A percentile compares a stretch with the other conserved stretches of the same genome.
Conservation (phyloP, 352 stramenopile genomes). For the Phytophthora fragariaefolia region DNA sequence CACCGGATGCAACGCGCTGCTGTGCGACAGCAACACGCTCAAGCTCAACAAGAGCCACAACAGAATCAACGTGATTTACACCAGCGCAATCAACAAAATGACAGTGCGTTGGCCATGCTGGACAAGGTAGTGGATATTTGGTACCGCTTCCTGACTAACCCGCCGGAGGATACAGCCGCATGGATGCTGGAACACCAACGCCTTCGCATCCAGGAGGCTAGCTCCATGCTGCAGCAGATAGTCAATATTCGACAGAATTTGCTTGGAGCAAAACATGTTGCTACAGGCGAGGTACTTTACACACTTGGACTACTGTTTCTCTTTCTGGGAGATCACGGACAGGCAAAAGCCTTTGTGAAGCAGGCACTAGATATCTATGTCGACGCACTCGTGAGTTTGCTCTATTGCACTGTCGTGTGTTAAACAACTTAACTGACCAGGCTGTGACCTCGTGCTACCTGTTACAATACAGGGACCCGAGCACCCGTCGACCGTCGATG, state of each 20-base stretch:
- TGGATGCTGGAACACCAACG: slow-evolving; percentile 73
- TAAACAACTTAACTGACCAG: slow-evolving; percentile 4
- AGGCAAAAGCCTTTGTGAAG: slow-evolving; percentile 58
- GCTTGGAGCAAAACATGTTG: slow-evolving; percentile 57
- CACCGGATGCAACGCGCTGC: slow-evolving; percentile 47
- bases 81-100: slow-evolving; percentile 37
- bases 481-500: slow-evolving; percentile 64
- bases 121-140: slow-evolving; percentile 86
- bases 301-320: slow-evolving; percentile 63
- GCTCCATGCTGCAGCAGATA: slow-evolving; percentile 66
- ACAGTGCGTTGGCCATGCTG: slow-evolving; percentile 71
- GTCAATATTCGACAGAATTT: slow-evolving; percentile 42
- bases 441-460: not conserved
- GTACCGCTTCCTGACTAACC: slow-evolving; percentile 79
- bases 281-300: slow-evolving; percentile 67
- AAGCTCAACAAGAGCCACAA: slow-evolving; percentile 21
- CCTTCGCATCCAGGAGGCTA: slow-evolving; percentile 63
- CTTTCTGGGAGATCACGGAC: slow-evolving; percentile 56
- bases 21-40: slow-evolving; percentile 27
- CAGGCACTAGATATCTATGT: slow-evolving; percentile 67
- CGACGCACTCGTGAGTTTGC: slow-evolving; percentile 51
- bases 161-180: slow-evolving; percentile 61
- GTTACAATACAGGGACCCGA: slow-evolving; percentile 43
- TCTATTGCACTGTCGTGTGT: slow-evolving; percentile 16
- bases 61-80: slow-evolving; percentile 43